Conservation (phyloP, 345 rosid genomes). For the Arabidopsis arenosa region DNA sequence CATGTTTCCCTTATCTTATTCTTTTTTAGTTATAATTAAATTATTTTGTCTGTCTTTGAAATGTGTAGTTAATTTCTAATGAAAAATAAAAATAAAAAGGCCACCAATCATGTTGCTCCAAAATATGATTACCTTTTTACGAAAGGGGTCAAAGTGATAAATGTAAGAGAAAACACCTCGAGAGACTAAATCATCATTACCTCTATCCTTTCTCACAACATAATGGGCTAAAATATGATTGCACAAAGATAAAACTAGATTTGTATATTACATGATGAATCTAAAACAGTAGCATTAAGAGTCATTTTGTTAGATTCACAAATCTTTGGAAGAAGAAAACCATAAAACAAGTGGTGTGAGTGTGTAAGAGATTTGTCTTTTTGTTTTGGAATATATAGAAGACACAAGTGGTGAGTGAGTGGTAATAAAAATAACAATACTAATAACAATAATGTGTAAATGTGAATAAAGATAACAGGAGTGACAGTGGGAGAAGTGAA, state of each 20-base stretch:
- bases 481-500: conserved; percentile 82
- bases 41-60: neutral
- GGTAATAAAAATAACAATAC: conserved; percentile 9
- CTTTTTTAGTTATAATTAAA: neutral
- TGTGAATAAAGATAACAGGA: conserved; percentile 67
- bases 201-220: conserved; percentile 28
- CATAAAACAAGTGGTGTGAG: conserved; percentile 41
- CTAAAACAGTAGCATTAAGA: neutral
- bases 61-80: neutral
- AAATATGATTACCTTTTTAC: conserved; percentile 41
- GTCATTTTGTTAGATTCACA: conserved; percentile 12
- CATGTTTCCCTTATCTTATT: conserved; percentile 29
- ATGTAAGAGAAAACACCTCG: conserved; percentile 40
- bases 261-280: conserved; percentile 16
- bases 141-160: conserved; percentile 40
- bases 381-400: conserved; percentile 37
- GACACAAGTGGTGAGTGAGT: conserved; percentile 37
- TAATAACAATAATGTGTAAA: conserved; percentile 9
- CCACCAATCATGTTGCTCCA: conserved; percentile 35
- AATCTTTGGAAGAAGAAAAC: conserved; percentile 16
- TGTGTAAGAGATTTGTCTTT: conserved; percentile 45
- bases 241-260: conserved; percentile 19
- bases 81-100: conserved; percentile 4
- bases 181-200: conserved; percentile 43
- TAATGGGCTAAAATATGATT: conserved; percentile 40